A percentile compares a stretch with the other conserved stretches of the same genome.
Evolutionary conservation across 805 yeast species (phyloP).

Genomic region (Teunomyces kruisii): DNA sequence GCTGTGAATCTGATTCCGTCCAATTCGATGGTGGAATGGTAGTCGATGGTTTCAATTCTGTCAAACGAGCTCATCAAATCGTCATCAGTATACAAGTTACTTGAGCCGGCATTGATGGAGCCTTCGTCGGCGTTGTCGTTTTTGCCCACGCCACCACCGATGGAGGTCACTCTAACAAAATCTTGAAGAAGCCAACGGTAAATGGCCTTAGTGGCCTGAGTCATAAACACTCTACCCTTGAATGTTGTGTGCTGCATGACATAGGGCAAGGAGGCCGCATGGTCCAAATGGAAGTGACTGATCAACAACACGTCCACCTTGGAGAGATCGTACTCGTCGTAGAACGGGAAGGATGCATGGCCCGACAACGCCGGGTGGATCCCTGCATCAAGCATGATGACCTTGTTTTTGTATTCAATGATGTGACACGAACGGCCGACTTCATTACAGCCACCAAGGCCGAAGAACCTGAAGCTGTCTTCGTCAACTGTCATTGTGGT

Average conservation of each 20-base stretch:
- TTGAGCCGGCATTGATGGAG: slow-evolving; percentile 20
- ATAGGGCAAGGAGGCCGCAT: slow-evolving; percentile 96
- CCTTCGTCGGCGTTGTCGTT: slow-evolving; percentile 20
- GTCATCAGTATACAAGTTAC: slow-evolving; percentile 79
- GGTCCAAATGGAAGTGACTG: slow-evolving; percentile 96
- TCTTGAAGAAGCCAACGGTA: slow-evolving; percentile 94
- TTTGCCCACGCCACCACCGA: slow-evolving; percentile 52
- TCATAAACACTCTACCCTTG: slow-evolving; percentile 96
- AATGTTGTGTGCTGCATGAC: slow-evolving; percentile 97
- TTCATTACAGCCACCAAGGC: slow-evolving; percentile 97
- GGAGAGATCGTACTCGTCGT: slow-evolving; percentile 90
- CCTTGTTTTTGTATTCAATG: slow-evolving; percentile 87
- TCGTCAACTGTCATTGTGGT: slow-evolving; percentile 23
- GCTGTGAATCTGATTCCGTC: slow-evolving; percentile 96
- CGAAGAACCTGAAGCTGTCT: slow-evolving; percentile 63
- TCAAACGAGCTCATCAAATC: slow-evolving; percentile 88
- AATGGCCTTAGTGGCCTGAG: slow-evolving; percentile 98
- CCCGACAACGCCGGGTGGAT: slow-evolving; percentile 96
- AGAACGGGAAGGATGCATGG: slow-evolving; percentile 86
- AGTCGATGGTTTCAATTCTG: slow-evolving; percentile 89
- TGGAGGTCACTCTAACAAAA: slow-evolving; percentile 84
- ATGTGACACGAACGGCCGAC: slow-evolving; percentile 97
- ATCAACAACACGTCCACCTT: slow-evolving; percentile 83
- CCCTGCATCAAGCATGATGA: slow-evolving; percentile 96
- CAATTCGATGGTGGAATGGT: slow-evolving; percentile 91